Percentiles rank a stretch among this genome's conserved stretches.
These are phyloP conservation scores for Angomonas deanei DNA, from an alignment of 208 protist species.

Conservation along the genomic window DNA sequence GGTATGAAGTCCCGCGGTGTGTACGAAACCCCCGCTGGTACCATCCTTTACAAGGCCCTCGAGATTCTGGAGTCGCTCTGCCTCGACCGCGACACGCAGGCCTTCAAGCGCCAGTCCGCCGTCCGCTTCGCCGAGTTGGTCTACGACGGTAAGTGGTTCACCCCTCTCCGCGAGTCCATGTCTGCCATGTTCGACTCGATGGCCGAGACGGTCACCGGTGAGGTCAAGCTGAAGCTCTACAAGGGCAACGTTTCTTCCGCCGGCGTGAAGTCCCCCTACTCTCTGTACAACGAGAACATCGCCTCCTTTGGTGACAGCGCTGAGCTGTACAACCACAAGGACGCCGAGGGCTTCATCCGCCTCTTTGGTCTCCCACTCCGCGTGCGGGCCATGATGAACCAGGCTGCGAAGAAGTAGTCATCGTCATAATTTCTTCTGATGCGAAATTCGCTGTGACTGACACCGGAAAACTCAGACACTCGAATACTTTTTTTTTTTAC, in stretches of 20 bases:
- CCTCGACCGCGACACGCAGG: constrained; percentile 24
- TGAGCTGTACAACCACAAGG: constrained; percentile 23
- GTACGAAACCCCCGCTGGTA: constrained; percentile 24
- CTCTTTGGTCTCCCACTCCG: constrained; percentile 23
- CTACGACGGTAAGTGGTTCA: constrained; percentile 32
- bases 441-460: not conserved
- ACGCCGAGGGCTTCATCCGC: constrained; percentile 24
- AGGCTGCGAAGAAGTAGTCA: not conserved
- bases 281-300: constrained; percentile 27
- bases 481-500: not conserved
- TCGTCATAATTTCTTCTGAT: too few species aligned
- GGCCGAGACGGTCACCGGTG: constrained; percentile 20
- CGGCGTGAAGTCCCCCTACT: constrained; percentile 14
- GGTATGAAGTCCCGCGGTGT: constrained; percentile 29
- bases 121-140: constrained; percentile 26
- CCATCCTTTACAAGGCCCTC: constrained; percentile 25
- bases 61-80: constrained; percentile 19
- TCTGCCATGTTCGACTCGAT: constrained; percentile 20
- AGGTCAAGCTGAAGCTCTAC: constrained; percentile 29
- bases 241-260: constrained; percentile 19
- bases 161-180: constrained; percentile 16
- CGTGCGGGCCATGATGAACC: constrained; percentile 5
- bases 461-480: not conserved
- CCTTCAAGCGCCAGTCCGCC: constrained; percentile 26
- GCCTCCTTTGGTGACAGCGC: constrained; percentile 22